Evolutionary conservation across 2,329 filamentous ascomycete genomes (phyloP), one percentile per base, ranked within the genome.

Genomic region (Hymenoscyphus scutula): DNA sequence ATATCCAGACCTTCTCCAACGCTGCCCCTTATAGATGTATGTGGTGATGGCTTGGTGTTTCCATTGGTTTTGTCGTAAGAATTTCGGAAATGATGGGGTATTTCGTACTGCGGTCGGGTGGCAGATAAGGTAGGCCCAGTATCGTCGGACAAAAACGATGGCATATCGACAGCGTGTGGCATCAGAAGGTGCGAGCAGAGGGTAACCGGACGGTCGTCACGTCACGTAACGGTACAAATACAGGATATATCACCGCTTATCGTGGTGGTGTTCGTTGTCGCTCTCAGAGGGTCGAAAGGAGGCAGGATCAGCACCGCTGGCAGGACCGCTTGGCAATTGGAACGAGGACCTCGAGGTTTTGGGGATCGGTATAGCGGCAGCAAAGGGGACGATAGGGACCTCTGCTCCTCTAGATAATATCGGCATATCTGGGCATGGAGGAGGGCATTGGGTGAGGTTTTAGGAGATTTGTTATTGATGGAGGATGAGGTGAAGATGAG

Each of bases 151-250:
- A 80, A 73, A 73, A 80, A 77, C 68, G 78, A 78, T 74, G 81
- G 80, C 82, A 84, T 84, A 66, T 79, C 78, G 73, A 78, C 70
- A 65, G 73, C 73, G 74, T 78, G 74, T 72, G 78, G 75, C 77
- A 79, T 77, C 62, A 51, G 62, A 59, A 59, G 56, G 34, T 17
- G 69, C 66, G 6, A 37, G 11, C 13, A 11, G 8, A 15, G 25
- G 69, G 65, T 66, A 65, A 65, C 25, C 3, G 19, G 58, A 56
- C 57, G 61, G 63, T 62, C 61, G 60, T 59, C 34, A 65, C 58
- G 66, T 51, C 45, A 51, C 45, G 45, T 51, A n/a, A n/a, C n/a
- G n/a, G n/a, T n/a, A 25, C 11, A 23, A 51, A 51, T 51, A 51
- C 45, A 51, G 45, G 45, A 51, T 71, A 51, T 71, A 66, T 69